A percentile compares a stretch with the other conserved stretches of the same genome.
Evolutionary conservation across 257 asterid species (phyloP).

Genomic region (Petunia axillaris): DNA sequence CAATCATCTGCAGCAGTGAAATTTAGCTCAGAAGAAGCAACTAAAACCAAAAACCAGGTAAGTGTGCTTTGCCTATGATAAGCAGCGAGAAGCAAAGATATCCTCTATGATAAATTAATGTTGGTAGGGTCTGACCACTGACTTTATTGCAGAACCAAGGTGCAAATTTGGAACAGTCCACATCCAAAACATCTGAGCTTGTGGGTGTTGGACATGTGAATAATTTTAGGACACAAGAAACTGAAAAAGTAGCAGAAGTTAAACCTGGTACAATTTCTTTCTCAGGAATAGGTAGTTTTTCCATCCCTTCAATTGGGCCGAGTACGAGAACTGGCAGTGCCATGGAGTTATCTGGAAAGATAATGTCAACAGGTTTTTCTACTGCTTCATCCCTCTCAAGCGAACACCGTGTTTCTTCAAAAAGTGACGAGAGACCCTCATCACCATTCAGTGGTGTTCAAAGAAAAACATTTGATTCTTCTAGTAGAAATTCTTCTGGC

Average conservation of each 20-base stretch:
- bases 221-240: conserved; percentile 30
- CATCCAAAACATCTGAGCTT: conserved; percentile 29
- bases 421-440: conserved; percentile 35
- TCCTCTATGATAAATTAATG: neutral
- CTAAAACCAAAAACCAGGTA: conserved; percentile 37
- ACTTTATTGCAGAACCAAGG: conserved; percentile 17
- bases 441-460: conserved; percentile 37
- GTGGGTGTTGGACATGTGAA: conserved; percentile 27
- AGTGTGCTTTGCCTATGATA: conserved; percentile 13
- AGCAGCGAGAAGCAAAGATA: neutral
- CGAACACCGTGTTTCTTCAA: conserved; percentile 17
- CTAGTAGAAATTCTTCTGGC: conserved; percentile 45
- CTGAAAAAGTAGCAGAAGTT: conserved; percentile 44
- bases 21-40: conserved; percentile 35
- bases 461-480: conserved; percentile 29
- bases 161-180: conserved; percentile 27
- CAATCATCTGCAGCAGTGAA: conserved; percentile 29
- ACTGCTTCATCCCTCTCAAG: conserved; percentile 42
- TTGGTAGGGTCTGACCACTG: neutral
- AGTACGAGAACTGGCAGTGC: conserved; percentile 33
- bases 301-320: conserved; percentile 46
- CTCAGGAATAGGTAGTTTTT: conserved; percentile 44
- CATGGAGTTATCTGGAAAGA: conserved; percentile 43
- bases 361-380: conserved; percentile 38
- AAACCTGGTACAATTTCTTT: conserved; percentile 40